A percentile compares a stretch with the other conserved stretches of the same genome.
Conservation (phyloP, 352 stramenopile genomes). For the Thraustochytrium sp. region DNA sequence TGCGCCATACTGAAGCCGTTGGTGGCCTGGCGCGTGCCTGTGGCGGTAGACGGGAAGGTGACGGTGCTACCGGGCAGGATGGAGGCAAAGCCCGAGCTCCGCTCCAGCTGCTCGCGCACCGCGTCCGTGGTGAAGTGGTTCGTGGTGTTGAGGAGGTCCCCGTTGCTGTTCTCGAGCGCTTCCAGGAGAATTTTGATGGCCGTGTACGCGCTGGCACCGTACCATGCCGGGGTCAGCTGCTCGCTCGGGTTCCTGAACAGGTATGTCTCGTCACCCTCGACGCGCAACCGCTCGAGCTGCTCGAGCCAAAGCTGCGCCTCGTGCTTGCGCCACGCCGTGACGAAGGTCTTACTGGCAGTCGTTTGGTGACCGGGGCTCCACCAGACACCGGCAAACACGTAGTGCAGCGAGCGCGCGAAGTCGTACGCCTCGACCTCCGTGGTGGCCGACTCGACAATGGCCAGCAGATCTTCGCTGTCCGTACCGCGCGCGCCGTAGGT, state of each 20-base stretch:
- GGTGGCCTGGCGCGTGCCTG: not conserved
- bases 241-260: not conserved
- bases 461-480: not conserved
- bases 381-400: conserved; percentile 24
- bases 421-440: not conserved
- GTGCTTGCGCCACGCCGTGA: conserved; percentile 22
- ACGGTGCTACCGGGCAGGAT: not conserved
- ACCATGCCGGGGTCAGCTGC: not conserved
- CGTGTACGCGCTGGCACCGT: conserved; percentile 1
- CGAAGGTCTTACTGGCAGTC: not conserved
- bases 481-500: conserved; percentile 15
- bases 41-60: not conserved
- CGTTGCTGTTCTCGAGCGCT: not conserved
- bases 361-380: conserved; percentile 17
- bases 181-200: not conserved
- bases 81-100: not conserved
- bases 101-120: not conserved
- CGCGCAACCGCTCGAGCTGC: not conserved
- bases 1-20: conserved; percentile 19
- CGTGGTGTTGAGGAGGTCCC: not conserved
- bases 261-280: not conserved
- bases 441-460: not conserved
- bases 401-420: not conserved
- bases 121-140: not conserved
- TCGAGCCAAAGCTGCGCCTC: conserved; percentile 36